Conservation (phyloP, 345 rosid species). For the Sonneratia caseolaris region DNA sequence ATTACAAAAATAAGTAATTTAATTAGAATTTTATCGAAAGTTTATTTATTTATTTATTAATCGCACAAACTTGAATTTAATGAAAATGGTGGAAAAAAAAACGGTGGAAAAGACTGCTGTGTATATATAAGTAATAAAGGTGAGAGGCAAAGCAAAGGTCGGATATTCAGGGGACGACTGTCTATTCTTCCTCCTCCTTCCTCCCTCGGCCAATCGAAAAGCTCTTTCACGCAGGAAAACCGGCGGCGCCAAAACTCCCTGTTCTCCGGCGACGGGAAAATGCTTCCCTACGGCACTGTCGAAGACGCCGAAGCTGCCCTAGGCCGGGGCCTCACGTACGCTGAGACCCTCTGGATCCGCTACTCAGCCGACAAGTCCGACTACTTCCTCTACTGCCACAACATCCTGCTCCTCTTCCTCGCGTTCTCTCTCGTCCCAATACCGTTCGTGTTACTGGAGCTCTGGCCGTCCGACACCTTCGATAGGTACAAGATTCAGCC, state of each 20-base stretch:
- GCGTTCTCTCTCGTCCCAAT: conserved; percentile 65
- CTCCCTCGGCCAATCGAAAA: neutral
- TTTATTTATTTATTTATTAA: no score
- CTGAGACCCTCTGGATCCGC: conserved; percentile 72
- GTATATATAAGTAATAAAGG: neutral
- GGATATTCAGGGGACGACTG: neutral
- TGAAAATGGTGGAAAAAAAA: no score
- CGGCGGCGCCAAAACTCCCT: neutral
- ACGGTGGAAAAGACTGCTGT: neutral
- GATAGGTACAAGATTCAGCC: conserved; percentile 81
- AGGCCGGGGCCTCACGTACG: conserved; percentile 61
- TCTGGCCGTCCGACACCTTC: conserved; percentile 39
- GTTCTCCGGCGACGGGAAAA: conserved; percentile 19
- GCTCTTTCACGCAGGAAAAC: neutral
- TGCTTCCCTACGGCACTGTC: conserved; percentile 65
- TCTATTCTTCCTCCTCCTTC: neutral
- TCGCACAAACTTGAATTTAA: no score
- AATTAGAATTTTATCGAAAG: no score
- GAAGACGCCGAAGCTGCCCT: conserved; percentile 54
- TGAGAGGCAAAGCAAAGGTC: neutral
- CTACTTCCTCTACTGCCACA: conserved; percentile 79
- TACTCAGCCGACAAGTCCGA: conserved; percentile 78
- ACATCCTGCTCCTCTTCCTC: conserved; percentile 56
- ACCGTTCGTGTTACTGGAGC: conserved; percentile 47
- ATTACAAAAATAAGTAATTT: no score